Evolutionary conservation across 345 rosid genomes (phyloP), one percentile per base, ranked within the genome.

Genomic region (Hibiscus trionum): DNA sequence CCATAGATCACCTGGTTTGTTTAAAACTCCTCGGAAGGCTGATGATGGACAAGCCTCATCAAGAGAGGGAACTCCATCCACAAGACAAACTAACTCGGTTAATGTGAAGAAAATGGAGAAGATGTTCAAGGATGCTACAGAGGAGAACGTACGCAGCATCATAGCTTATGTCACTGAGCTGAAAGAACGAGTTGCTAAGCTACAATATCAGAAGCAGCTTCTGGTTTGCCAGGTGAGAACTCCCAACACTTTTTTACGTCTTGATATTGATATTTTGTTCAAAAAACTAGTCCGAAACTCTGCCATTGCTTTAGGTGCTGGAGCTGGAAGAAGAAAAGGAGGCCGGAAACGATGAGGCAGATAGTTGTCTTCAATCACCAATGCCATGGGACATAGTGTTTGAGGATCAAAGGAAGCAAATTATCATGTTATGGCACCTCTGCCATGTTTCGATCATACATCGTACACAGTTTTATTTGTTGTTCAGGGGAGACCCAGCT

Each of bases 181-280:
- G 74, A 90, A 94, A 84, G 98, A 94, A 80, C 79, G 97, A 75
- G 98, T 94, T 44, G 98, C 97, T 35, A 94, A 94, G 80, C 88
- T 94, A 47, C 98, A 94, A 72, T 94, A 94, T 72, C 98, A 94
- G 81, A 94, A 94, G 80, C 97, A 91, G 84, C 98, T 94, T 76
- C 83, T 94, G 47, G 97, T 94, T 84, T 94, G 97, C 80, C 96
- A 94, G 92, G 98, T 94, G 61, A 81, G 72, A 46, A 63, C 56
- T 72, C 19, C 19, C 21, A 3, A 42, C 35, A 58, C 4, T 35
- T 65, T 4, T 7, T 24, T 4, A 10, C 4, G 12, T 21, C 8
- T 39, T 70, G 29, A 21, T 26, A 39, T 42, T 58, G 8, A 26
- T 24, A 39, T 58, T 37, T 39, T 70, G 61, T 10, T 70, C 0